Evolutionary conservation across 1,284 basidiomycete genomes (phyloP), one percentile per base, ranked within the genome.

Genomic region (Leccinum olivaceoglutinosum): DNA sequence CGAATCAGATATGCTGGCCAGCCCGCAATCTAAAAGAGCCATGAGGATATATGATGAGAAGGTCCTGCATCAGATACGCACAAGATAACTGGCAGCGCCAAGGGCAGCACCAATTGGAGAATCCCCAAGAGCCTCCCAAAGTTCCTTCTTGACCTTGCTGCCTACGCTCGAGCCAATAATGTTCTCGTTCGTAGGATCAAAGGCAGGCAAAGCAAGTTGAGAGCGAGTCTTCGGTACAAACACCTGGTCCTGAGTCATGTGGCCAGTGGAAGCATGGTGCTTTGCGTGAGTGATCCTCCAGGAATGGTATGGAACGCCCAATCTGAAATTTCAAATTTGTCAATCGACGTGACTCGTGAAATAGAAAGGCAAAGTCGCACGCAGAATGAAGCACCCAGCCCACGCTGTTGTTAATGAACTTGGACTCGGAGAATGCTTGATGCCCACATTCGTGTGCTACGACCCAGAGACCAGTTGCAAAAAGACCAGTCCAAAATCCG

Each of bases 261-360:
- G 96, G 44, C 86, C 93, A 14, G 96, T 98, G 8, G 92, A 90
- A 41, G 97, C 97, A 78, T 99, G 96, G 78, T 99, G 96, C 76
- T 95, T 95, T 44, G 87, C 94, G 77, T 99, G 96, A 4, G 91
- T 93, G 76, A 99, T 96, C 67, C 95, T 86, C 97, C 97, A 99
- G 25, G 94, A 94, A 76, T 99, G 96, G 80, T 96, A 99, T 10
- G 97, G 96, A 14, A 99, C 96, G 61, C 97, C 89, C 59, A 99
- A 86, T 63, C 90, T 92, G 66, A 62, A 66, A 67, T 71, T 69
- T 61, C 55, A 65, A 72, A 68, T 71, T 73, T 74, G 72, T 65
- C n/a, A 64, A 63, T 68, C 65, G 16, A 70, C 63, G 70, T 73
- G 66, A 67, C 62, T 41, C 25, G 57, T 59, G 12, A 32, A 32